Evolutionary conservation across 257 asterid genomes (phyloP), one percentile per base, ranked within the genome.

Genomic region (Solanum tarapatanum): DNA sequence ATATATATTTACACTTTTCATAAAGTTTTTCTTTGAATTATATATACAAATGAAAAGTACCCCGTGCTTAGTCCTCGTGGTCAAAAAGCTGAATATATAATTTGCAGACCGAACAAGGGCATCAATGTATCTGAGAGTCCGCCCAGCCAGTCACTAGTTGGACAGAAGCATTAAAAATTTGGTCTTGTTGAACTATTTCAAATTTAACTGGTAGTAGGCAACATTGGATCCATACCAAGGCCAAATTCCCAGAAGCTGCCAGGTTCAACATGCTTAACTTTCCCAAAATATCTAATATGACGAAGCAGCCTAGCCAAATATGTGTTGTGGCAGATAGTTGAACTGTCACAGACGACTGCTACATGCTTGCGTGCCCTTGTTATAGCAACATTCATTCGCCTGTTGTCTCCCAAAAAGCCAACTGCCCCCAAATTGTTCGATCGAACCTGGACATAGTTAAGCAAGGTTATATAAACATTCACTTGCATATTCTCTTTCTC

Each of bases 381-480:
- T 88, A 97, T 92, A 64, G 99, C 99, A 51, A 96, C 99, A 79
- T 96, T 96, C 97, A 95, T 96, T 83, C 99, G 86, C 85, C 99
- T 91, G 94, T 97, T 95, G 88, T 96, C 99, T 83, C 99, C 99
- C 90, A 96, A 87, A 88, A 96, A 96, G 83, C 99, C 99, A 89
- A 96, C 99, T n/a, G 99, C 99, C 51, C 99, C 99, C 83, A 94
- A 73, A 93, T 92, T 95, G 94, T 96, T 96, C 24, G 99, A 96
- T 11, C 99, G 99, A n/a, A 94, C 99, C 98, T 96, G 91, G 88
- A 35, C 85, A 86, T 35, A 43, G 23, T 33, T 84, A 84, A 39
- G 77, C 48, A 23, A 82, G 33, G 70, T 23, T 1, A n/a, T 69
- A 10, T 30, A 60, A 62, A 4, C 33, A 32, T 73, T 72, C 35